Evolutionary conservation across 768 basidiomycete species (phyloP), one percentile per base, ranked within the genome.

Genomic region (Rickenella mellea): DNA sequence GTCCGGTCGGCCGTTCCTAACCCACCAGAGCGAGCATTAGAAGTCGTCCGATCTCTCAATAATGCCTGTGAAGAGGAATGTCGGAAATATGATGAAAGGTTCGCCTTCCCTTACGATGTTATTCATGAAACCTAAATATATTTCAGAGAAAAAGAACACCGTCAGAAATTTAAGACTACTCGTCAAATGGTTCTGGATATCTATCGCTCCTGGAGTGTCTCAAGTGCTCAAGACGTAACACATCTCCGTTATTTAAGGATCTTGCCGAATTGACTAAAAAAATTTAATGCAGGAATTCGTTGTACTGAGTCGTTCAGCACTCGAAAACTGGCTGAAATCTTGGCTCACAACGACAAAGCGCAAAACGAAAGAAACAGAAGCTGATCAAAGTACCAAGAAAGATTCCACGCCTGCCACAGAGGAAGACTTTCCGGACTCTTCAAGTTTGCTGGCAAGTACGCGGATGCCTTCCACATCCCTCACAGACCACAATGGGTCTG

Each of bases 251-350:
- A n/a, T n/a, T n/a, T n/a, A n/a, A n/a, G n/a, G n/a, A n/a, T n/a
- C n/a, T n/a, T n/a, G n/a, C n/a, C n/a, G n/a, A n/a, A n/a, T n/a
- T n/a, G n/a, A n/a, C n/a, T n/a, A n/a, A n/a, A n/a, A n/a, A n/a
- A n/a, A n/a, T n/a, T n/a, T n/a, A n/a, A n/a, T n/a, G n/a, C n/a
- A n/a, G n/a, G n/a, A n/a, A n/a, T n/a, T n/a, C n/a, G n/a, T n/a
- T n/a, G n/a, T n/a, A n/a, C n/a, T n/a, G n/a, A 78, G 80, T 52
- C 70, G 72, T 43, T 63, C 70, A 44, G 74, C 74, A 5, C 61
- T 91, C 35, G 73, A 75, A 49, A 56, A 54, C 8, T 91, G 82
- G 80, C 49, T 87, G 14, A 63, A 68, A 3, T 67, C 69, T 20
- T 51, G 51, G 7, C 41, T 56, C 26, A 19, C 31, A n/a, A 39